Base-by-base conservation (phyloP, 1,139 yeast species). In the Candida sanyaensis region DNA sequence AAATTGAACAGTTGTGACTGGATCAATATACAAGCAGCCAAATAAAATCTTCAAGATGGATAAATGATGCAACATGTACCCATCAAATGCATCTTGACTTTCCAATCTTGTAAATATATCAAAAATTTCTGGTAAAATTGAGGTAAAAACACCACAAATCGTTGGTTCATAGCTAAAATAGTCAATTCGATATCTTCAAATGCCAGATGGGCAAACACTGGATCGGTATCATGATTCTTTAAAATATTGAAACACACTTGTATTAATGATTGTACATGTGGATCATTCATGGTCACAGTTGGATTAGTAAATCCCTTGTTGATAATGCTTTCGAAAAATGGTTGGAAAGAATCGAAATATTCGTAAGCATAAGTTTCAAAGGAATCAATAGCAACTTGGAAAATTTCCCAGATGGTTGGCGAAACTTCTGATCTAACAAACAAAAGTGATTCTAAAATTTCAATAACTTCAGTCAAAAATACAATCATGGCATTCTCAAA, bases 361-460 rank as follows among this genome's bases (percentile, higher is more conserved):
- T 80, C 84, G 47, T 61, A 68, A 1, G 84, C 85, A 60, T 77
- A 80, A 29, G 78, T 75, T 50, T 79, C 81, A 55, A 80, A 80
- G 1, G 81, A 68, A 9, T 69, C 73, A 44, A 79, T 62, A 46
- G 77, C 73, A 23, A 65, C 55, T 40, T 71, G 66, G 59, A 68
- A 79, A 32, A 81, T 61, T 17, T 61, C 64, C 84, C 84, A 79
- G 59, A 77, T 65, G 37, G 66, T 64, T n/a, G 80, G 77, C 4
- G 78, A 67, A 48, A 78, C 74, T 29, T 53, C 52, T 49, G 73
- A 68, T 23, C 78, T 64, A 32, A 74, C 69, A 57, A 65, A 69
- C 42, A 78, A 66, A 30, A 78, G 62, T 36, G 78, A 73, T 58
- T 80, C 84, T 51, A 78, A 63, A 41, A 81, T 68, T 51, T 80